Evolutionary conservation across 805 yeast genomes (phyloP).

Genomic region (Metschnikowia borealis): DNA sequence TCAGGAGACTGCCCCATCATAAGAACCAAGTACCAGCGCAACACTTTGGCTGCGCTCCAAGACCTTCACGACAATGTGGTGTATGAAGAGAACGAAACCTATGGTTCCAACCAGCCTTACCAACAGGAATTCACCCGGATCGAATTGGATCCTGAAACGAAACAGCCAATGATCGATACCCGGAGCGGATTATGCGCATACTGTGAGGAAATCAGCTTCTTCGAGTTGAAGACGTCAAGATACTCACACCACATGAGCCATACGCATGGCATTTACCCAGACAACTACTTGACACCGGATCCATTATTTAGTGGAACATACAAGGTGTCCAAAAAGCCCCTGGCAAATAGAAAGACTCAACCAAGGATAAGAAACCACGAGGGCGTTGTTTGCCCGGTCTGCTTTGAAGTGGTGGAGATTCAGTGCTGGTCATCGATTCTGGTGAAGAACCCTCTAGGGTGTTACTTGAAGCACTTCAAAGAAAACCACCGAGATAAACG

Average conservation of each 20-base stretch:
- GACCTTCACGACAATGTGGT: conserved; percentile 5
- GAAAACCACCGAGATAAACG: conserved; percentile 13
- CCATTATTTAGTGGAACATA: conserved; percentile 25
- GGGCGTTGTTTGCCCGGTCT: conserved; percentile 30
- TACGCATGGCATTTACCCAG: conserved; percentile 31
- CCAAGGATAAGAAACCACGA: conserved; percentile 21
- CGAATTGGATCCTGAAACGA: conserved; percentile 9
- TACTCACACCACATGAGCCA: conserved; percentile 35
- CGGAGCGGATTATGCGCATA: conserved; percentile 35
- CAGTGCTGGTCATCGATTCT: conserved; percentile 16
- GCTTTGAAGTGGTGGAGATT: conserved; percentile 23
- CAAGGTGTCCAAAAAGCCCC: conserved; percentile 17
- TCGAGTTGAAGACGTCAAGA: conserved; percentile 28
- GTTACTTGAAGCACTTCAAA: conserved; percentile 18
- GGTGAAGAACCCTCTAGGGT: conserved; percentile 15
- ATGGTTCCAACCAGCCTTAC: conserved; percentile 11
- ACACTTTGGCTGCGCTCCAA: conserved; percentile 2
- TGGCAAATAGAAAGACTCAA: conserved; percentile 17
- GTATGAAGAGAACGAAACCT: conserved; percentile 11
- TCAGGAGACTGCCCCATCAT: conserved; percentile 8
- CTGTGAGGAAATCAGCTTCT: conserved; percentile 27
- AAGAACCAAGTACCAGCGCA: conserved; percentile 9
- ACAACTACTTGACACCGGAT: conserved; percentile 28
- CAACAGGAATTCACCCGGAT: conserved; percentile 18
- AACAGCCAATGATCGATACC: conserved; percentile 15